Conservation (phyloP, 352 stramenopile species). For the Phytophthora parvispora region DNA sequence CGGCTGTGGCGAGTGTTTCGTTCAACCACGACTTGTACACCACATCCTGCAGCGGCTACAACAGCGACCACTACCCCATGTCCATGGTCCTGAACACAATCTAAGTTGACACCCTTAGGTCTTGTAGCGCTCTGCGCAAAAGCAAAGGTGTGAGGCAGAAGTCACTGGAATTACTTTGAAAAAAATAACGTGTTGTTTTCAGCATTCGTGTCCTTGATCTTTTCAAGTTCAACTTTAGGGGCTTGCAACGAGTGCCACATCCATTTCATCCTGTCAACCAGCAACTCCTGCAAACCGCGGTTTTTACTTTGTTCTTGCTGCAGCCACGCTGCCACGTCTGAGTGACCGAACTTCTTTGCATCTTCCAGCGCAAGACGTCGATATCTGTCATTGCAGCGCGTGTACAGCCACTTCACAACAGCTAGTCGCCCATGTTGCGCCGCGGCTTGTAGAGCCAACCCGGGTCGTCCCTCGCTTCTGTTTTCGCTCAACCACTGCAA, state of each 20-base stretch:
- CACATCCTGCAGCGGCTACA: background rate
- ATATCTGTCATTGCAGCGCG: background rate
- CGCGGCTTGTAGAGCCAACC: slow-evolving; percentile 1
- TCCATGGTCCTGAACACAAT: background rate
- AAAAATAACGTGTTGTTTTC: background rate
- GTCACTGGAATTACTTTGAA: background rate
- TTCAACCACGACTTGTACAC: background rate
- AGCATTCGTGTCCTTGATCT: background rate
- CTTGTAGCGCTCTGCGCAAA: background rate
- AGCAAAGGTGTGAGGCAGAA: background rate
- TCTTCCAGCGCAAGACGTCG: background rate
- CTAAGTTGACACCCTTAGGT: background rate
- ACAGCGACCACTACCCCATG: background rate
- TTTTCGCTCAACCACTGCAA: slow-evolving; percentile 54
- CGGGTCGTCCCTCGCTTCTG: slow-evolving; percentile 26
- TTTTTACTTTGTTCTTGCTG: background rate
- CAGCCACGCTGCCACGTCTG: slow-evolving; percentile 1
- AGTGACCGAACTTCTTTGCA: background rate
- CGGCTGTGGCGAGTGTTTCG: background rate
- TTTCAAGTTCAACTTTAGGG: background rate
- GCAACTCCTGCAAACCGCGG: background rate
- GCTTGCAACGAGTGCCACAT: background rate
- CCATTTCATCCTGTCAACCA: background rate
- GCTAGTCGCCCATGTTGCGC: slow-evolving; percentile 17
- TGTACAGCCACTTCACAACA: slow-evolving; percentile 14